Base-by-base conservation (phyloP, 1,139 yeast species). In the Candida gigantensis region DNA sequence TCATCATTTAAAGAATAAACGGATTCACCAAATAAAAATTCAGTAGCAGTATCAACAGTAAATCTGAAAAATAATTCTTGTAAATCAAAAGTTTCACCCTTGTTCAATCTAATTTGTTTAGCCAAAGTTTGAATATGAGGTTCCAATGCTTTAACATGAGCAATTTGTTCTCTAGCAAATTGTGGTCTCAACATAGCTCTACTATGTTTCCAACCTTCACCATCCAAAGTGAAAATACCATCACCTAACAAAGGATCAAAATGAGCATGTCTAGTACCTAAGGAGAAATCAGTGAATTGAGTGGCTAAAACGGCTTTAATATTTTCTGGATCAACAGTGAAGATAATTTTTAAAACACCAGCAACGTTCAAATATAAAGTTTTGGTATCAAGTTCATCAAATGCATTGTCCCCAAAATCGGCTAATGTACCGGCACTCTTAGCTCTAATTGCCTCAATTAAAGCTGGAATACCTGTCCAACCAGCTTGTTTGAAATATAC, bases 11-110 rank as follows among this genome's bases (percentile, higher is more conserved):
- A 57, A 30, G 64, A 60, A 37, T 65, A 62, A 8, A 72, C 74
- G 5, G 78, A 68, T 49, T 72, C 77, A 9, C 84, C 84, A 57
- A 78, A 77, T 47, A 78, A 61, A 47, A 77, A 76, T 53, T 78
- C 81, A 15, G 81, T 72, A 7, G 83, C 77, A 19, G 79, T 70
- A 51, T 78, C 84, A 43, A 78, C 63, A 7, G 84, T 78, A 37
- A 78, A 59, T 42, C 56, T 57, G 57, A 59, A 68, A 40, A 68
- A 64, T 31, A 63, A 55, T 26, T 63, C 65, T 44, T 68, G 73
- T 15, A 69, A 39, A 43, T 70, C 65, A 43, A 70, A 50, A 6
- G 51, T 45, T 19, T 47, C 39, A 12, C 61, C 64, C 2, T 52
- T 41, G 32, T 43, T 36, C 13, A 43, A 40, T 24, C 47, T 42